Evolutionary conservation across 2,329 filamentous ascomycete genomes (phyloP).

Genomic region (Dothideomycetes sp.): DNA sequence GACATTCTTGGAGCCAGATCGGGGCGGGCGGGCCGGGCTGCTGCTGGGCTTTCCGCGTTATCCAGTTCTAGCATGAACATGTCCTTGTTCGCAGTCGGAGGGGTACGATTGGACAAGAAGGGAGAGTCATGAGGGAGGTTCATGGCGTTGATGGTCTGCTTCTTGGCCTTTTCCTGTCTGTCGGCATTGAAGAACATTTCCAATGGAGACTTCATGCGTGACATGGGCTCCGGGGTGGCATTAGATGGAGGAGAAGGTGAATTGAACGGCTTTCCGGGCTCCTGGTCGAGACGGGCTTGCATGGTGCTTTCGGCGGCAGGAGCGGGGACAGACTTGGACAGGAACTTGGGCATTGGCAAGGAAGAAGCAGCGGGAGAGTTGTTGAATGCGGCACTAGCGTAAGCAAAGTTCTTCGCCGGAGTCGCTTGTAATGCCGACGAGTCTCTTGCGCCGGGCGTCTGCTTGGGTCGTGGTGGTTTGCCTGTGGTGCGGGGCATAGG

Average conservation of each 20-base stretch:
- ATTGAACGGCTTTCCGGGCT: slow-evolving; percentile 7
- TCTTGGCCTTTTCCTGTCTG: slow-evolving; percentile 60
- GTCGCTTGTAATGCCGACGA: slow-evolving; percentile 15
- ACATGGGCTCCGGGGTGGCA: neutral
- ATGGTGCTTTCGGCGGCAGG: slow-evolving; percentile 39
- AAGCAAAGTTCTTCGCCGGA: slow-evolving; percentile 45
- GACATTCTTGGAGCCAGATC: slow-evolving; percentile 19
- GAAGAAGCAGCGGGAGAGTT: slow-evolving; percentile 85
- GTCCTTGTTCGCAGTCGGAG: slow-evolving; percentile 3
- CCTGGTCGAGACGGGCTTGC: slow-evolving; percentile 33
- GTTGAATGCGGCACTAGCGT: slow-evolving; percentile 90
- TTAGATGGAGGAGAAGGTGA: slow-evolving; percentile 6
- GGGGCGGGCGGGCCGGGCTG: slow-evolving; percentile 14
- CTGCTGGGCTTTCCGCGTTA: slow-evolving; percentile 29
- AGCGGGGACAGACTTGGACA: slow-evolving; percentile 63
- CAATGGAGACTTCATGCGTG: slow-evolving; percentile 59
- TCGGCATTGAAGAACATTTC: slow-evolving; percentile 88
- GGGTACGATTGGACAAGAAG: slow-evolving; percentile 11
- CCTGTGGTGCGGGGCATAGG: slow-evolving; percentile 4
- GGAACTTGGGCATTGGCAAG: slow-evolving; percentile 82
- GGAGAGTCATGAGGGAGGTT: slow-evolving; percentile 24
- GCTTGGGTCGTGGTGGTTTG: slow-evolving; percentile 13
- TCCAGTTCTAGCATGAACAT: slow-evolving; percentile 62
- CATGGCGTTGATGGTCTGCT: slow-evolving; percentile 45
- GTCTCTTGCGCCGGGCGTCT: slow-evolving; percentile 13